Percentiles rank a stretch among this genome's conserved stretches.
Conservation (phyloP, 2,329 filamentous ascomycete genomes). For the Exophiala calicioides region DNA sequence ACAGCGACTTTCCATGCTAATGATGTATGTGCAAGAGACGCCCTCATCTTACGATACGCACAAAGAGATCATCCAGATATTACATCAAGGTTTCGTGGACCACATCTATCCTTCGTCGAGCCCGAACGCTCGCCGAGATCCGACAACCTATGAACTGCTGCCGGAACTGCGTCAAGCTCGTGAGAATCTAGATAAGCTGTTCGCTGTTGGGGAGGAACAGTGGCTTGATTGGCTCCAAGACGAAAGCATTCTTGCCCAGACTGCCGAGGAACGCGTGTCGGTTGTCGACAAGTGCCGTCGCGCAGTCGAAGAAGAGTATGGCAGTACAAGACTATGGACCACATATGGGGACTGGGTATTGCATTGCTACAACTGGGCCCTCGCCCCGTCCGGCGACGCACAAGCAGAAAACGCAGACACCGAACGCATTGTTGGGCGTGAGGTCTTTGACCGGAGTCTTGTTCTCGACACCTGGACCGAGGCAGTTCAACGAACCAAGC, state of each 20-base stretch:
- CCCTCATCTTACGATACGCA: constrained; percentile 51
- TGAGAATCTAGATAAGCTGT: constrained; percentile 62
- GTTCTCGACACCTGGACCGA: constrained; percentile 59
- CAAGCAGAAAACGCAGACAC: constrained; percentile 48
- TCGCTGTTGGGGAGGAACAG: constrained; percentile 63
- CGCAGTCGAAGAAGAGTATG: constrained; percentile 62
- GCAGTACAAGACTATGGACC: constrained; percentile 62
- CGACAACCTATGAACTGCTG: constrained; percentile 48
- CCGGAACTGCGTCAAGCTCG: constrained; percentile 51
- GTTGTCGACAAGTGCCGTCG: constrained; percentile 62
- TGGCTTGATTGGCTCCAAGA: constrained; percentile 66
- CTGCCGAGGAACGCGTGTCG: constrained; percentile 57
- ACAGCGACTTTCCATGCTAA: constrained; percentile 43
- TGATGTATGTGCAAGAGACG: constrained; percentile 46
- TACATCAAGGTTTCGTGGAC: constrained; percentile 50
- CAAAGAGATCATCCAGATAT: constrained; percentile 47
- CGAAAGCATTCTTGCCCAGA: constrained; percentile 58
- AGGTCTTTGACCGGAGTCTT: constrained; percentile 60
- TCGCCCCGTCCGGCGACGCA: constrained; percentile 40
- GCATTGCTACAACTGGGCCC: constrained; percentile 56
- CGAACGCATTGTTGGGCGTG: constrained; percentile 58
- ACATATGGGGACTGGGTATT: constrained; percentile 63
- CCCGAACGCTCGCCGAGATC: constrained; percentile 47
- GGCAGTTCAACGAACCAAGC: constrained; percentile 58
- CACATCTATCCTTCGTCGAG: constrained; percentile 48